Base-by-base conservation (phyloP, 805 yeast species). In the Ogataea trehaloabstinens region DNA sequence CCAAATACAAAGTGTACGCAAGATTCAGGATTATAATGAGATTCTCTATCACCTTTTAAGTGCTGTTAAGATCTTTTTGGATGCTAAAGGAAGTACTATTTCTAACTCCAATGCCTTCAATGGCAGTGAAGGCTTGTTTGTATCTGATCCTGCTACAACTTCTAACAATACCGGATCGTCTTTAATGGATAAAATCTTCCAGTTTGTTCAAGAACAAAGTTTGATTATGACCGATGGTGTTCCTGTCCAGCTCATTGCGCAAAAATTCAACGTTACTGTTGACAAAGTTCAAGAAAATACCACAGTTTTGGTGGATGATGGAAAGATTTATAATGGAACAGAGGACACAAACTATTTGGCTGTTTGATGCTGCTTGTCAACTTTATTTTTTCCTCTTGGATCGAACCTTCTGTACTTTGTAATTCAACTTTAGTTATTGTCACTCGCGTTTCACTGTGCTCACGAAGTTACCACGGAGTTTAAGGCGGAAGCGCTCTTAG, bases 141-240 rank as follows among this genome's bases (percentile, higher is more conserved):
- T 73, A 4, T 61, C 67, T 15, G 71, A 67, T 24, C 53, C 52
- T 6, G 41, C 46, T 31, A 15, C n/a, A 7, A 10, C 25, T 8
- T 12, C 8, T 22, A 65, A 60, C 40, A 49, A 52, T 25, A 18
- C 45, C 11, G 36, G 44, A 7, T 46, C 46, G 31, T 63, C 52
- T 28, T 53, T 30, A 11, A 17, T 66, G n/a, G 80, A 77, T 34
- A 66, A 59, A 49, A 69, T 80, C 38, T 61, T 69, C 42, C 67
- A 70, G 16, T 70, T 76, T 35, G 66, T 80, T 42, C 61, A 68
- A 51, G 70, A 73, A 43, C 66, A 74, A 55, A 61, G 82, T 38
- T 66, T 70, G 44, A 65, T 71, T 35, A 82, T 80, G 85, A 75
- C 71, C 32, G 89, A 84, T 56, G 91, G 91, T 49, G 88, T 84